Percentiles rank a stretch among this genome's conserved stretches.
Conservation (phyloP, 1,139 yeast species). For the Hansenula sp. region DNA sequence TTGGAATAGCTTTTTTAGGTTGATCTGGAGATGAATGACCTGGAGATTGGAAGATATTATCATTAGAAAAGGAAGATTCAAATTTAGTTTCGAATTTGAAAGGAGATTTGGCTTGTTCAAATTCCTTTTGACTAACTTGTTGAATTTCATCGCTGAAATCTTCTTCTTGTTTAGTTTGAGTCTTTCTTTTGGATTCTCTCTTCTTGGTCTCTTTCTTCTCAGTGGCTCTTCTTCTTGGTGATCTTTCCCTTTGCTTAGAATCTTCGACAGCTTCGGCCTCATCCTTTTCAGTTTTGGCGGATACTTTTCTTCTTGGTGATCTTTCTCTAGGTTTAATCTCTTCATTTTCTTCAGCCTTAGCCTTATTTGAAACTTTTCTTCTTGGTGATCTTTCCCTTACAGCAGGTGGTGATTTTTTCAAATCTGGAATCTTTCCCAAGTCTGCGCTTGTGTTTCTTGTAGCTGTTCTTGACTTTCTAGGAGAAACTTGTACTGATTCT, state of each 20-base stretch:
- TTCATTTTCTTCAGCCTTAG: neutral
- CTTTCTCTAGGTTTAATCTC: neutral
- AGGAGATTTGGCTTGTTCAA: neutral
- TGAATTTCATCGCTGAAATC: neutral
- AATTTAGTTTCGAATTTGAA: neutral
- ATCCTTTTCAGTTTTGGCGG: neutral
- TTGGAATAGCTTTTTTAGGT: constrained; percentile 16
- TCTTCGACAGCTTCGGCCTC: neutral
- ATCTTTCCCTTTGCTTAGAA: neutral
- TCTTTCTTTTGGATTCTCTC: neutral
- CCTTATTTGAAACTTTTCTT: neutral
- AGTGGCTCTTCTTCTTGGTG: neutral
- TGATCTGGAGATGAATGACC: constrained; percentile 13
- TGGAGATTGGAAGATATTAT: constrained; percentile 38
- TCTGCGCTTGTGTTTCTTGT: neutral
- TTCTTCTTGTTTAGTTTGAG: neutral
- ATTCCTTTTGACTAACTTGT: constrained; percentile 1
- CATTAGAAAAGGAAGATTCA: constrained; percentile 28
- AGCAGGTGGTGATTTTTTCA: constrained; percentile 1
- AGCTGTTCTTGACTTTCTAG: constrained; percentile 1
- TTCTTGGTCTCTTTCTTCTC: neutral
- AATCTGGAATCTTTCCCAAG: constrained; percentile 12
- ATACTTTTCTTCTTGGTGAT: neutral
- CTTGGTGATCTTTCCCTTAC: constrained; percentile 13
- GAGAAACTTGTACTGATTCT: constrained; percentile 3